Evolutionary conservation across 352 stramenopile species (phyloP).

Genomic region (Phytophthora pluvialis): DNA sequence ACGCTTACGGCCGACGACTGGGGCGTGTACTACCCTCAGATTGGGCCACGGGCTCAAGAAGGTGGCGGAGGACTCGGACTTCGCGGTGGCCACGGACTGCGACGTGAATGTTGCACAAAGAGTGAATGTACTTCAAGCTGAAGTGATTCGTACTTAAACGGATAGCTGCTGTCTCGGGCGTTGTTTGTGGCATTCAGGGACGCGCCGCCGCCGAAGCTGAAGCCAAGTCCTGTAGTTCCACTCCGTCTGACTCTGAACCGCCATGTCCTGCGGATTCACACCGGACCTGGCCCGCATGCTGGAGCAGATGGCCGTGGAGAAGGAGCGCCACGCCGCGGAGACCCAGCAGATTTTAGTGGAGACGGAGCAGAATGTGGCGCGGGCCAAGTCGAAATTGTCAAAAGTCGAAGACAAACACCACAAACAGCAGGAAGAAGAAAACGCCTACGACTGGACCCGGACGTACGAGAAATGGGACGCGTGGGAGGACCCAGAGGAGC

Average conservation of each 20-base stretch:
- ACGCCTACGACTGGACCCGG: slow-evolving; percentile 75
- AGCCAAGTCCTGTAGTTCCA: too few relatives aligned
- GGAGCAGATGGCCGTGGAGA: slow-evolving; percentile 64
- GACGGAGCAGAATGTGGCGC: slow-evolving; percentile 51
- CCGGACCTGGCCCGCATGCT: slow-evolving; percentile 75
- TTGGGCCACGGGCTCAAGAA: too few relatives aligned
- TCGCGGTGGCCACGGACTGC: too few relatives aligned
- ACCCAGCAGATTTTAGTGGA: slow-evolving; percentile 39
- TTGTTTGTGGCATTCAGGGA: too few relatives aligned
- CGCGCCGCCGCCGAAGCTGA: too few relatives aligned
- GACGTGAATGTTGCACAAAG: too few relatives aligned
- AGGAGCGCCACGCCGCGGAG: slow-evolving; percentile 53
- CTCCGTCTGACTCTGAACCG: background rate
- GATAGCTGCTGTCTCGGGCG: background rate
- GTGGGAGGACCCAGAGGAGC: slow-evolving; percentile 83
- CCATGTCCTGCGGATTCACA: slow-evolving; percentile 74
- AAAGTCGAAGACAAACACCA: slow-evolving; percentile 26
- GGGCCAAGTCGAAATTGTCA: slow-evolving; percentile 45
- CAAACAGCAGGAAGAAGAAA: slow-evolving; percentile 24
- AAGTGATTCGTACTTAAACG: slow-evolving; percentile 16
- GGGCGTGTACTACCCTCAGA: too few relatives aligned
- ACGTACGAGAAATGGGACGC: slow-evolving; percentile 84
- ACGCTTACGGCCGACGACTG: too few relatives aligned
- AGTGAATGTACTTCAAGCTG: background rate
- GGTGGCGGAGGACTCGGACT: too few relatives aligned